These are phyloP conservation scores for Dothistroma septosporum DNA, from an alignment of 2,329 filamentous ascomycete genomes.

Conservation along the genomic window DNA sequence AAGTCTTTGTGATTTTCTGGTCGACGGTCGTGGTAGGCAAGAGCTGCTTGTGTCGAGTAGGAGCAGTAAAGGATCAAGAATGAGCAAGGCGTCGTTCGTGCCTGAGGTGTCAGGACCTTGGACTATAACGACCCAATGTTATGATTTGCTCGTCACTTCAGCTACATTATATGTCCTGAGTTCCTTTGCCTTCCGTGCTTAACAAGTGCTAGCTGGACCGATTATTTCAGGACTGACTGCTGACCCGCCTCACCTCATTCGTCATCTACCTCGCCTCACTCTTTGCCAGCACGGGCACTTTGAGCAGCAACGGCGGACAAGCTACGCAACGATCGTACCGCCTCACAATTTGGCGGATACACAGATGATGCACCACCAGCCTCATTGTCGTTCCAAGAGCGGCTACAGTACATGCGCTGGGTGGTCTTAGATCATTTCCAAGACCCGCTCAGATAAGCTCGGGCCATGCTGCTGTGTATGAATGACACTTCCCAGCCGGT, in stretches of 20 bases:
- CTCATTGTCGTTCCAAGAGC: no score
- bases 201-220: neutral
- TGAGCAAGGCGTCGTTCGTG: neutral
- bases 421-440: neutral
- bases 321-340: neutral
- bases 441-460: neutral
- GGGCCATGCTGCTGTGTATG: neutral
- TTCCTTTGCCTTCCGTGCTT: neutral
- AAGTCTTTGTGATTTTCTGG: no score
- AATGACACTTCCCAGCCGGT: neutral
- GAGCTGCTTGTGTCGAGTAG: neutral
- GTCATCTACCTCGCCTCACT: conserved; percentile 1
- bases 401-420: neutral
- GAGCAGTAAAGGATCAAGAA: neutral
- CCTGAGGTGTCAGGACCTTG: neutral
- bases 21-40: neutral
- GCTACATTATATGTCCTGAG: neutral
- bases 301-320: neutral
- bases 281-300: neutral
- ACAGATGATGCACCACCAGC: neutral
- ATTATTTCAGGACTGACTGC: neutral
- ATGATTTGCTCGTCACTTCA: neutral
- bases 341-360: conserved; percentile 7
- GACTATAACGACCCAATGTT: neutral
- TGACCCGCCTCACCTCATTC: neutral